These are phyloP conservation scores for Syzygium syzygioides DNA, from an alignment of 441 rosid species.

Conservation along the genomic window DNA sequence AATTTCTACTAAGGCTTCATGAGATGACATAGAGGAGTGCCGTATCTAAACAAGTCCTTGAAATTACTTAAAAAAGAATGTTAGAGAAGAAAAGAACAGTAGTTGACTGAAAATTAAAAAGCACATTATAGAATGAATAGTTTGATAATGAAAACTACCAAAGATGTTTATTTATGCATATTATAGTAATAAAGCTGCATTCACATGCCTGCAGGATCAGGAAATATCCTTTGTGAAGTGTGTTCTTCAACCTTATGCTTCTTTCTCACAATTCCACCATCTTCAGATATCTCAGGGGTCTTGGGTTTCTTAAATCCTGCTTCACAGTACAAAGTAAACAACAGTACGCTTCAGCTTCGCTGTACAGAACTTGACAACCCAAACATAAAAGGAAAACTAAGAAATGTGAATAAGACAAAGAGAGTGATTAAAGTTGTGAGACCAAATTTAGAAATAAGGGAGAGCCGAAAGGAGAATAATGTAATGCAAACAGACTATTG, in stretches of 20 bases:
- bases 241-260: slow-evolving; percentile 19
- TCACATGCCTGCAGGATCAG: slow-evolving; percentile 29
- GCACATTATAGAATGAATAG: background rate
- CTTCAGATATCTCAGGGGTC: slow-evolving; percentile 15
- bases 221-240: slow-evolving; percentile 9
- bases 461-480: background rate
- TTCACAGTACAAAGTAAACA: background rate
- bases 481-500: background rate
- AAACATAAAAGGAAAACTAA: background rate
- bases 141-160: background rate
- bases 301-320: slow-evolving; percentile 40
- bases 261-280: slow-evolving; percentile 18
- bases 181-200: background rate
- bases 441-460: background rate
- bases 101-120: background rate
- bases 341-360: background rate
- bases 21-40: background rate
- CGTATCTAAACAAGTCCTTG: background rate
- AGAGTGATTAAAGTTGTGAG: background rate
- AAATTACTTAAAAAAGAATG: background rate
- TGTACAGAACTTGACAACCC: background rate
- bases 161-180: background rate
- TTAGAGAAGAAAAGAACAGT: background rate
- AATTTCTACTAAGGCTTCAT: background rate
- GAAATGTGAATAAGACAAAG: background rate